Evolutionary conservation across 352 stramenopile genomes (phyloP).

Genomic region (Globisporangium parvum): DNA sequence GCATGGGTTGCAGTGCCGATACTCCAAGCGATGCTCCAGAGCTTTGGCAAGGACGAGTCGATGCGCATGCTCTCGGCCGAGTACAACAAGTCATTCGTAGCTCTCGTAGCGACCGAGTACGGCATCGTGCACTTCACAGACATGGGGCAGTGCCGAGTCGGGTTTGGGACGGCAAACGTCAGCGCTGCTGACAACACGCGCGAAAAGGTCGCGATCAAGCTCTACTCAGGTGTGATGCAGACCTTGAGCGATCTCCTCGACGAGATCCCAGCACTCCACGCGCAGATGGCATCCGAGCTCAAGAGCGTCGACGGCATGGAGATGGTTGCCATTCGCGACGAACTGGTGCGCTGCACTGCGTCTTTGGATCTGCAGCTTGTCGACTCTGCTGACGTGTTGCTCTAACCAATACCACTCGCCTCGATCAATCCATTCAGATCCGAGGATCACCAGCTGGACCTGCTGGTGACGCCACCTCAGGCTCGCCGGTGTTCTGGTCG

Average conservation of each 20-base stretch:
- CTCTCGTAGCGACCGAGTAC: conserved; percentile 24
- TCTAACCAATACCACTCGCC: neutral
- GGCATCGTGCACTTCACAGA: conserved; percentile 26
- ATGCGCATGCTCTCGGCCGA: conserved; percentile 19
- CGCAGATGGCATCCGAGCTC: conserved; percentile 16
- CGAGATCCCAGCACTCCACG: conserved; percentile 12
- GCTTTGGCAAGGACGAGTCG: conserved; percentile 13
- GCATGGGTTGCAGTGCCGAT: conserved; percentile 26
- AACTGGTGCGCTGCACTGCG: conserved; percentile 6
- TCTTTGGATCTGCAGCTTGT: no score
- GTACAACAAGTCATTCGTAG: conserved; percentile 23
- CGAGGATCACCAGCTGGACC: conserved; percentile 17
- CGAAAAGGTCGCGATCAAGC: conserved; percentile 19
- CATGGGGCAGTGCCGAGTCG: conserved; percentile 21
- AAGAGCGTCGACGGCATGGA: neutral
- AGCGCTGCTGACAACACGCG: conserved; percentile 22
- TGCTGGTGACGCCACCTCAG: conserved; percentile 1
- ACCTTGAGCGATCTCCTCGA: conserved; percentile 16
- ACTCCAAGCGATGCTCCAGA: conserved; percentile 18
- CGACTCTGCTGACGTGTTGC: neutral
- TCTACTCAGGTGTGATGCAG: conserved; percentile 18
- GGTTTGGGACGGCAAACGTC: conserved; percentile 22
- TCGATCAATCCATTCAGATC: conserved; percentile 4
- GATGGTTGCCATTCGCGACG: conserved; percentile 8
- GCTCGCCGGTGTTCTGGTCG: conserved; percentile 26